Evolutionary conservation across 192 early-diverging fungal species (phyloP), one percentile per base, ranked within the genome.

Genomic region (Kappamyces sp.): DNA sequence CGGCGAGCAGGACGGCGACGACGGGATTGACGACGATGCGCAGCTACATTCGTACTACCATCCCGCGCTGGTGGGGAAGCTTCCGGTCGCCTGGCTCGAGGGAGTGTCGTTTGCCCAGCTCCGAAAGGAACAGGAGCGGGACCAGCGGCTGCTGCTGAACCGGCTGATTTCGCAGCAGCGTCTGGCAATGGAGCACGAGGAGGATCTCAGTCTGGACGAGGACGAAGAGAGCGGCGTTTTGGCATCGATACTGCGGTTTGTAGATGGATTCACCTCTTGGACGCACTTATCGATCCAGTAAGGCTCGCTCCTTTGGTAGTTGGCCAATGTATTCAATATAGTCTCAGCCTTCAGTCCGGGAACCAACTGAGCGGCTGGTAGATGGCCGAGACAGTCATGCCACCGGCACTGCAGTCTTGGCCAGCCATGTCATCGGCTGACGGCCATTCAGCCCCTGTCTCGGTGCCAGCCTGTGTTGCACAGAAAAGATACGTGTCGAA

Each of bases 41-140:
- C 70, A 72, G 42, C 15, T 77, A 5, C 68, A 71, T 54, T 71
- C 77, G 3, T 79, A 74, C 49, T 52, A 76, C 57, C 77, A 75
- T 60, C 77, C 77, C 8, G 77, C 77, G 7, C 64, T 76, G 48
- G 73, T 79, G 53, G 77, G 77, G 1, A 57, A 70, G 14, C 57
- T 79, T 5, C 77, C 77, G 5, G 58, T 79, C 0, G 61, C 69
- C 5, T 79, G 77, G 77, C 57, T 77, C 5, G 63, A 63, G 1
- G 57, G 57, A 7, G 38, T 43, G 32, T 9, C 15, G 4, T 71
- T 70, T 39, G 67, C 74, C n/a, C 57, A 54, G 34, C 52, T 49
- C 5, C 46, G 72, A 14, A 15, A 31, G 22, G 68, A 66, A 36
- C 46, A 49, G 4, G 62, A 43, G 7, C 45, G 64, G 49, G 66